These are phyloP conservation scores for Alternaria burnsii DNA, from an alignment of 2,329 filamentous ascomycete genomes.

Conservation along the genomic window DNA sequence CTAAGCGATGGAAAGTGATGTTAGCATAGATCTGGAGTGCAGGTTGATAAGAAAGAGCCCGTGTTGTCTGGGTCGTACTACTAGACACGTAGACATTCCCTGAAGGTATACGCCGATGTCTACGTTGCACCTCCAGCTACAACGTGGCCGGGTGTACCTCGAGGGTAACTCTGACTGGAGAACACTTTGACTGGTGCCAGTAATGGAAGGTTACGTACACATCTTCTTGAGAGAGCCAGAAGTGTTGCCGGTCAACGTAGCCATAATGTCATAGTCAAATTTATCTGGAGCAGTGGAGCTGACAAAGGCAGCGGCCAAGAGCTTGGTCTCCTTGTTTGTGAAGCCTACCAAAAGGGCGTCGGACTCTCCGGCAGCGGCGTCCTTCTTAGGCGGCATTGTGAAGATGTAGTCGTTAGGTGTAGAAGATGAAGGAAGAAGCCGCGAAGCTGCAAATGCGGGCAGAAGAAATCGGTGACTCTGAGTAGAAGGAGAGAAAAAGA, in stretches of 20 bases:
- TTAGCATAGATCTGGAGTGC: not conserved
- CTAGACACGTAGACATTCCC: too few species aligned
- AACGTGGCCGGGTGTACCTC: too few species aligned
- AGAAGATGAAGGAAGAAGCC: too few species aligned
- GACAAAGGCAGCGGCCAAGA: conserved; percentile 45
- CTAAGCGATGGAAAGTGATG: not conserved
- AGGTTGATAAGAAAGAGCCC: not conserved
- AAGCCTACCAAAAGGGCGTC: conserved; percentile 29
- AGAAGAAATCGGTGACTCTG: not conserved
- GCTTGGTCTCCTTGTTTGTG: conserved; percentile 34
- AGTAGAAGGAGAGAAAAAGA: not conserved
- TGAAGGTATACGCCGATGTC: too few species aligned
- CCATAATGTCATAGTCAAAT: conserved; percentile 45
- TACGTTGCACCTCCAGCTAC: too few species aligned
- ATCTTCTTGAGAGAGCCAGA: conserved; percentile 45
- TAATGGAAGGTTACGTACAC: conserved; percentile 13
- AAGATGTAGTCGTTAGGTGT: not conserved
- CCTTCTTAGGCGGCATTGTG: conserved; percentile 42
- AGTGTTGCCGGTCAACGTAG: conserved; percentile 40
- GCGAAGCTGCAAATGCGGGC: not conserved
- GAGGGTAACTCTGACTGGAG: not conserved
- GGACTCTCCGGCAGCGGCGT: conserved; percentile 10
- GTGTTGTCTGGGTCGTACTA: too few species aligned
- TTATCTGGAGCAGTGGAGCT: conserved; percentile 38
- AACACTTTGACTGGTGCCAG: not conserved